These are phyloP conservation scores for Pestalotiopsis sp. DNA, from an alignment of 2,329 filamentous ascomycete species.

Conservation along the genomic window DNA sequence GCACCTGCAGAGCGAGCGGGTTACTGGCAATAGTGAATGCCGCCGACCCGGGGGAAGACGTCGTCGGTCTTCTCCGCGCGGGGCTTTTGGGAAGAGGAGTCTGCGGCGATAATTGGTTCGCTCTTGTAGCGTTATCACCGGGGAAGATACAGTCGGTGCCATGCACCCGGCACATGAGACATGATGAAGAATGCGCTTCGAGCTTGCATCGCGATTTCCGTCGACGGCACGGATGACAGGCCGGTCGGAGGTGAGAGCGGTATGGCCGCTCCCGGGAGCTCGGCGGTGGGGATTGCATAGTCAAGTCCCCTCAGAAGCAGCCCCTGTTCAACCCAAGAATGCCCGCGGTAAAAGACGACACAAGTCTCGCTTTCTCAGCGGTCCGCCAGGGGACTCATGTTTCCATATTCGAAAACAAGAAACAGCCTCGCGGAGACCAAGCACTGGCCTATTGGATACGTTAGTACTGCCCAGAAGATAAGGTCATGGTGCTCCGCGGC, in stretches of 20 bases:
- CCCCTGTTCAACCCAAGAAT: background rate
- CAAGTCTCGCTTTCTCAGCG: too few relatives aligned
- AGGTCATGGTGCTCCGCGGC: background rate
- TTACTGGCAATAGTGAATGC: background rate
- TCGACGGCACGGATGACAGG: constrained; percentile 61
- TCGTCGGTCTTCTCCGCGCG: constrained; percentile 19
- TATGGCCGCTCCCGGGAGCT: constrained; percentile 48
- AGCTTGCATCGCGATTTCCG: constrained; percentile 65
- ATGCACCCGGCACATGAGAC: constrained; percentile 61
- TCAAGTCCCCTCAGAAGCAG: background rate
- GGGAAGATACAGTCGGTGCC: constrained; percentile 60
- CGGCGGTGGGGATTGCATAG: constrained; percentile 8
- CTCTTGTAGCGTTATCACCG: constrained; percentile 20
- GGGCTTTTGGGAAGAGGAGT: constrained; percentile 22
- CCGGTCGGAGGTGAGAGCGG: constrained; percentile 63
- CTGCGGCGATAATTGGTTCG: background rate
- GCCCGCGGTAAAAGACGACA: too few relatives aligned
- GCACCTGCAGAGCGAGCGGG: background rate
- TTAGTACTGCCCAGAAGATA: background rate
- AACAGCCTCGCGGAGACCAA: too few relatives aligned
- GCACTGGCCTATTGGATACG: background rate
- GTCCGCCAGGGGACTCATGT: too few relatives aligned
- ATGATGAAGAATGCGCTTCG: constrained; percentile 53
- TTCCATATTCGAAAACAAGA: too few relatives aligned
- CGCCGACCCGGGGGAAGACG: background rate